These are phyloP conservation scores for Pseudohyphozyma bogoriensis DNA, from an alignment of 768 basidiomycete species.

Conservation along the genomic window DNA sequence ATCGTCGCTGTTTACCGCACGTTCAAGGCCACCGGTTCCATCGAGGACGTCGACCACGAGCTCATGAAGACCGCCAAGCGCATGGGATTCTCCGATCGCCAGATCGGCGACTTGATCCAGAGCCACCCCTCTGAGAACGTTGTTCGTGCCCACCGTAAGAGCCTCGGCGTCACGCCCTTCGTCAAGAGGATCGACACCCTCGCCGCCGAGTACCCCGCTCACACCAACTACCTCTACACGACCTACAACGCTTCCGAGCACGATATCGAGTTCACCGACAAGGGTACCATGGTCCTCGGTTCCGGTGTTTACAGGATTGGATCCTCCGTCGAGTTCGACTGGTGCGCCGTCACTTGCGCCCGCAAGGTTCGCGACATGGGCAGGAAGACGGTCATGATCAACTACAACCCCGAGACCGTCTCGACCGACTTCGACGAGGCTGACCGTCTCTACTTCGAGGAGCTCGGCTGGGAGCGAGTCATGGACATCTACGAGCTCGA, in stretches of 20 bases:
- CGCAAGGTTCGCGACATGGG: constrained; percentile 84
- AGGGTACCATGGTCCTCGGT: constrained; percentile 98
- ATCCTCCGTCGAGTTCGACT: constrained; percentile 97
- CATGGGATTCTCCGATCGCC: constrained; percentile 89
- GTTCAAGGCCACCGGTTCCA: constrained; percentile 57
- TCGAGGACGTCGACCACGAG: constrained; percentile 60
- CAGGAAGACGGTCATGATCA: constrained; percentile 95
- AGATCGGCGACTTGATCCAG: constrained; percentile 72
- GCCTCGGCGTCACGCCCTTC: constrained; percentile 79
- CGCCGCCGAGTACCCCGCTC: constrained; percentile 95
- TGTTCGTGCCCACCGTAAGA: constrained; percentile 78
- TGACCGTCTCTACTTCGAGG: constrained; percentile 97
- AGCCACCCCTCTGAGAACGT: constrained; percentile 56
- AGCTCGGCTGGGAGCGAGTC: constrained; percentile 91
- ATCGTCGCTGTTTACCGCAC: constrained; percentile 79
- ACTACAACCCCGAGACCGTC: constrained; percentile 99
- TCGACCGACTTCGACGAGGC: constrained; percentile 99
- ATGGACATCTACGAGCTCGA: constrained; percentile 99
- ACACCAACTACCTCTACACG: constrained; percentile 98
- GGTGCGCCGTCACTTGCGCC: constrained; percentile 99
- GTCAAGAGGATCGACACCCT: constrained; percentile 99
- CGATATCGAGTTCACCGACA: constrained; percentile 87
- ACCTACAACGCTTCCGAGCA: constrained; percentile 96
- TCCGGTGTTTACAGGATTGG: constrained; percentile 98
- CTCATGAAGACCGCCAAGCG: constrained; percentile 79